These are phyloP conservation scores for Coelastrella sp. DNA, from an alignment of 139 green algal species.

Conservation along the genomic window DNA sequence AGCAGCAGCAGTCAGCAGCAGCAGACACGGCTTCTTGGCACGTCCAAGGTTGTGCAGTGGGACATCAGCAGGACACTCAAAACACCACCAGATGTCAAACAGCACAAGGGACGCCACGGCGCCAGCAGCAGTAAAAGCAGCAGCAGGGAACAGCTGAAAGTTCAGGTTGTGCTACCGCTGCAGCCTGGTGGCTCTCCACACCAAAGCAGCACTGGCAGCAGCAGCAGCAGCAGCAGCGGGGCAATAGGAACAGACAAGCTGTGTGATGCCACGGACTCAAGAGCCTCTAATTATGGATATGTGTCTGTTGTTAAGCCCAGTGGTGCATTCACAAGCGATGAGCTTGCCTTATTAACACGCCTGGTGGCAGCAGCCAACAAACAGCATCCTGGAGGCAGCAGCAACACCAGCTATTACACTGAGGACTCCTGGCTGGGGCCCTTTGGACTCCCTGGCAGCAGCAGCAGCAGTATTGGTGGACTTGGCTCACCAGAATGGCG, in stretches of 20 bases:
- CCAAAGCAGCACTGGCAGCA: slow-evolving; percentile 4
- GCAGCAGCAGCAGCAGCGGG: slow-evolving; percentile 6
- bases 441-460: background rate
- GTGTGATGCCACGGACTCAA: background rate
- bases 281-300: background rate
- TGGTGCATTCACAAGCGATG: slow-evolving; percentile 31
- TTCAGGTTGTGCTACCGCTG: slow-evolving; percentile 37
- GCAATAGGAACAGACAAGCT: too few species aligned
- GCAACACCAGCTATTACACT: background rate
- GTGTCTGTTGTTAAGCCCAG: slow-evolving; percentile 20
- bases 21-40: background rate
- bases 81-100: background rate
- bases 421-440: background rate
- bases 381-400: background rate
- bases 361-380: slow-evolving; percentile 41
- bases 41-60: slow-evolving; percentile 11
- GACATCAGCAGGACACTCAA: background rate
- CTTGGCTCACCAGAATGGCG: background rate
- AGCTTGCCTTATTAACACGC: slow-evolving; percentile 20
- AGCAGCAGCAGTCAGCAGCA: slow-evolving; percentile 21
- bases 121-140: background rate
- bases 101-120: background rate
- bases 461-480: background rate
- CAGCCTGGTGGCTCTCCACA: slow-evolving; percentile 7
- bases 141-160: slow-evolving; percentile 24